These are phyloP conservation scores for Sungouiozyma ichnusensis DNA, from an alignment of 805 yeast species.

Conservation along the genomic window DNA sequence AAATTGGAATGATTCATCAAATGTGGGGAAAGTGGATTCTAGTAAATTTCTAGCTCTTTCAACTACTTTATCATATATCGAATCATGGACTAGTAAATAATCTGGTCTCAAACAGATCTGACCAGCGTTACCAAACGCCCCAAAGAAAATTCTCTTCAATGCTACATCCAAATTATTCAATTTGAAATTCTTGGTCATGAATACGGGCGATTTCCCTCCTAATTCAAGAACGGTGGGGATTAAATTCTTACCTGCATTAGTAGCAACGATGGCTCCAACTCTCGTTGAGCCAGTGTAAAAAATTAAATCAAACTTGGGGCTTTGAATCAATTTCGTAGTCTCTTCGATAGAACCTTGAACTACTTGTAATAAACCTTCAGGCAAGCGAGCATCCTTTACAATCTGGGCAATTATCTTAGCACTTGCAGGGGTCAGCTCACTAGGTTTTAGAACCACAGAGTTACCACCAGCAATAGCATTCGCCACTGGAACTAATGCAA, in stretches of 20 bases:
- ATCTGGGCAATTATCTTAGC: constrained; percentile 47
- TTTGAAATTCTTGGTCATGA: constrained; percentile 44
- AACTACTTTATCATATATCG: constrained; percentile 43
- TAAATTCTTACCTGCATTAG: constrained; percentile 72
- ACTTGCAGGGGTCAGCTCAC: constrained; percentile 60
- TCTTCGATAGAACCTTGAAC: constrained; percentile 67
- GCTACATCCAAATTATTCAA: constrained; percentile 36
- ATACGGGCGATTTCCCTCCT: constrained; percentile 88
- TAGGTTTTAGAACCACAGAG: constrained; percentile 63
- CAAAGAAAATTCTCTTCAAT: constrained; percentile 64
- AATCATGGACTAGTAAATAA: constrained; percentile 58
- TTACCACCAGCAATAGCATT: constrained; percentile 86
- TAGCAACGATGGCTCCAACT: constrained; percentile 70
- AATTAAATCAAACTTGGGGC: constrained; percentile 64
- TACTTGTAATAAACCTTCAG: constrained; percentile 48
- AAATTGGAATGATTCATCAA: constrained; percentile 32
- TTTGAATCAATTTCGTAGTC: constrained; percentile 45
- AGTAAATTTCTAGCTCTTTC: constrained; percentile 30
- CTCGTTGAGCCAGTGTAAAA: constrained; percentile 72
- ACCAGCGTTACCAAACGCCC: constrained; percentile 70
- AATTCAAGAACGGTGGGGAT: constrained; percentile 77
- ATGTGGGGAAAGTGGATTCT: constrained; percentile 36
- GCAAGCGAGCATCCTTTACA: constrained; percentile 36
- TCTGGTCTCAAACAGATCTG: constrained; percentile 91
- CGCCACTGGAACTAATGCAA: constrained; percentile 55